Evolutionary conservation across 805 yeast genomes (phyloP), one percentile per base, ranked within the genome.

Genomic region (Saccharomycopsis sp.): DNA sequence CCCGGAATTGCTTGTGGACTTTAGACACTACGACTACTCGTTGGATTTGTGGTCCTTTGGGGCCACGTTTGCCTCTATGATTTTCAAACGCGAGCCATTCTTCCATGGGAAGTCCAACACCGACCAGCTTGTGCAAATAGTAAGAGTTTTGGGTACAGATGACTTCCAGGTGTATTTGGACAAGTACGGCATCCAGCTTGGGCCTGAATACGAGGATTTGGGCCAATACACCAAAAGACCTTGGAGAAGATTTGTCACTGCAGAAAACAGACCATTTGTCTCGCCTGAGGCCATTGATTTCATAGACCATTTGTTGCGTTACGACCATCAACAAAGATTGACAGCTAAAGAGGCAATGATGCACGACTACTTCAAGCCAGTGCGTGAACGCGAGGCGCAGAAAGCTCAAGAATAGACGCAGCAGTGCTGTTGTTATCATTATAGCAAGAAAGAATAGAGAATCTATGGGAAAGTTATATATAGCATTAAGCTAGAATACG

Each of bases 71-170:
- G 97, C 96, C 8, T 85, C 94, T 12, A 88, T 91, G 70, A 84
- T 89, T 37, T 89, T 90, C 75, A 87, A 86, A 67, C 87, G 84
- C 67, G 97, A 91, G 67, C 97, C 97, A 12, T 88, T 91, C 63
- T 91, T 91, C 79, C 92, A 89, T 69, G 97, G 97, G 20, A 85
- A 88, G 61, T 87, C 95, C 20, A 91, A 91, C 70, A 88, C 91
- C 47, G 97, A 91, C 73, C 97, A 91, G 73, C 75, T 91, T 66
- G 96, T 91, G 23, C 91, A 89, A 70, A 90, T 91, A 62, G 96
- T 91, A 14, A 80, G 89, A 61, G 94, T 91, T 1, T 77, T 91
- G 65, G 97, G 97, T 20, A 87, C 96, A 1, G 87, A 85, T 59
- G 91, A 84, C 63, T 75, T 91, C 55, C 74, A 82, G 66, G 73